Evolutionary conservation across 768 basidiomycete genomes (phyloP).

Genomic region (Mycena pura): DNA sequence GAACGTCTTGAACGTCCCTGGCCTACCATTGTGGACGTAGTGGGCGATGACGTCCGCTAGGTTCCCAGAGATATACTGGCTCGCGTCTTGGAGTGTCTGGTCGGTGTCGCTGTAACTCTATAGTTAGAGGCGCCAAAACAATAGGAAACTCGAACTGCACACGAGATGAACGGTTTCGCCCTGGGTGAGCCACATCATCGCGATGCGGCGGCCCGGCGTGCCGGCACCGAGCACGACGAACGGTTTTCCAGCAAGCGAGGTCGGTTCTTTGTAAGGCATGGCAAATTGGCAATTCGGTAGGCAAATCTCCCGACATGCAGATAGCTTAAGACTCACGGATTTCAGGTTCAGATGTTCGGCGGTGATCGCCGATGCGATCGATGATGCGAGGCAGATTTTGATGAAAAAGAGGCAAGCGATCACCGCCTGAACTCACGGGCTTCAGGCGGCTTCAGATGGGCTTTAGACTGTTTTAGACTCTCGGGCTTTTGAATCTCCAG

Average conservation of each 20-base stretch:
- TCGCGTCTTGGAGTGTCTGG: constrained; percentile 12
- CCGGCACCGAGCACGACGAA: constrained; percentile 21
- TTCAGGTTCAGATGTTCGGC: too few species aligned
- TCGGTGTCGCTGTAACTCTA: constrained; percentile 13
- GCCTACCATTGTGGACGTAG: constrained; percentile 11
- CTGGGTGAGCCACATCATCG: constrained; percentile 27
- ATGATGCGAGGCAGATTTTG: too few species aligned
- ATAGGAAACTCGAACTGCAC: not conserved
- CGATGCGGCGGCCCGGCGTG: constrained; percentile 24
- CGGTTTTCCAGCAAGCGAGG: constrained; percentile 14
- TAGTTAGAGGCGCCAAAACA: not conserved
- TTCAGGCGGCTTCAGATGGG: too few species aligned
- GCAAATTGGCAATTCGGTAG: not conserved
- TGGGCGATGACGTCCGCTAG: constrained; percentile 12
- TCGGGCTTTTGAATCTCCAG: too few species aligned
- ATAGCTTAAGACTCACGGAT: too few species aligned
- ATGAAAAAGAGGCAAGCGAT: too few species aligned
- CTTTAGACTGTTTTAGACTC: too few species aligned
- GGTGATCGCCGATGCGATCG: too few species aligned
- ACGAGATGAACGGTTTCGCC: constrained; percentile 23
- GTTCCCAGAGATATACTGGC: constrained; percentile 9
- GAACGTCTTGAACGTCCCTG: constrained; percentile 5
- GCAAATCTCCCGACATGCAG: not conserved
- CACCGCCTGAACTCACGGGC: too few species aligned
- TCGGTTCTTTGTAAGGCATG: constrained; percentile 17